Conservation (phyloP, 2,329 filamentous ascomycete genomes). For the Calonectria leucothoes region DNA sequence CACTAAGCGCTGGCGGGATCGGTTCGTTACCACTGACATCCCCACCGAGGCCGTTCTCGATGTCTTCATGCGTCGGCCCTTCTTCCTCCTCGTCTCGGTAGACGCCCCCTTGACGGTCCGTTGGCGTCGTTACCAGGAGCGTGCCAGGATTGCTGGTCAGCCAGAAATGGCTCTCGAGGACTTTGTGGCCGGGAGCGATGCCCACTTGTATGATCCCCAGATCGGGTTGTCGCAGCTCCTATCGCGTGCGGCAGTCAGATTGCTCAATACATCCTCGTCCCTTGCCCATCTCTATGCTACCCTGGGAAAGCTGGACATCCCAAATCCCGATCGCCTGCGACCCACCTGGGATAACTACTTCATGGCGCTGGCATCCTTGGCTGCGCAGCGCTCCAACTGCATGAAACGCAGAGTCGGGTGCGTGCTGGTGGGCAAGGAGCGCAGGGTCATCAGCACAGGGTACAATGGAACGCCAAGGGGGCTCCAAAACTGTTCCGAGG, state of each 20-base stretch:
- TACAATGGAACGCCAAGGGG: conserved; percentile 98
- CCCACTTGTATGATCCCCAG: conserved; percentile 76
- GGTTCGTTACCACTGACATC: conserved; percentile 89
- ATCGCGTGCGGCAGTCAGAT: conserved; percentile 82
- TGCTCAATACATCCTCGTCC: conserved; percentile 85
- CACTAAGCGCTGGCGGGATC: conserved; percentile 83
- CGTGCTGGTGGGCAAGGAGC: conserved; percentile 84
- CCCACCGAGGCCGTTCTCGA: conserved; percentile 80
- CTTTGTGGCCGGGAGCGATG: conserved; percentile 73
- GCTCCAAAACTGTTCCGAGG: conserved; percentile 89
- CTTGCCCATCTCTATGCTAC: conserved; percentile 78
- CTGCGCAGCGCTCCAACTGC: conserved; percentile 91
- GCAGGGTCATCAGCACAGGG: conserved; percentile 91
- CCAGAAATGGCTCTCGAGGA: conserved; percentile 59
- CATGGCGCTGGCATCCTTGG: conserved; percentile 94
- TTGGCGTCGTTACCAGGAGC: conserved; percentile 78
- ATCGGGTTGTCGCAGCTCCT: conserved; percentile 80
- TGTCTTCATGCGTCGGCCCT: conserved; percentile 81
- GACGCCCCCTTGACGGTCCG: conserved; percentile 89
- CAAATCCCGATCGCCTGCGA: conserved; percentile 81
- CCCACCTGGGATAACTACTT: conserved; percentile 98
- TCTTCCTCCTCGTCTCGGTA: conserved; percentile 92
- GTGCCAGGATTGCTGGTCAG: conserved; percentile 35
- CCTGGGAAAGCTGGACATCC: conserved; percentile 79
- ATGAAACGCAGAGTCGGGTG: conserved; percentile 98